Evolutionary conservation across 495 filamentous ascomycete genomes (phyloP), one percentile per base, ranked within the genome.

Genomic region (Cercophora samala): DNA sequence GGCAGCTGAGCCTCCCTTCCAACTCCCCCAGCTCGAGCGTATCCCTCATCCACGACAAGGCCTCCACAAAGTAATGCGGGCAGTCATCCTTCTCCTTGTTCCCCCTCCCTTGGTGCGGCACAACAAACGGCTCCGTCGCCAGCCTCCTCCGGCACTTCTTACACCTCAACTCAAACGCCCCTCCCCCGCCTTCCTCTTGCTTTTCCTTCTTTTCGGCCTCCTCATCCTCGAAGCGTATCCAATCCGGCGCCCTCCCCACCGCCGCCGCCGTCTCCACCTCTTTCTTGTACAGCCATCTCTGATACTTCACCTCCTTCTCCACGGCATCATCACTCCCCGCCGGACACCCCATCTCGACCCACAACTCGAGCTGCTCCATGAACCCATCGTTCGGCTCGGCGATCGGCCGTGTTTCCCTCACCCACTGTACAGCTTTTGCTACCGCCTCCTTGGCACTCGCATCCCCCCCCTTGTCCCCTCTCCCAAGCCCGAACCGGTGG

Each of bases 311-410:
- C 29, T 92, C 81, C 9, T 80, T 80, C 61, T 90, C 90, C 24
- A 84, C 78, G 5, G 79, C 75, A 19, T 75, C 77, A 42, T 79
- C 79, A 54, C 76, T 74, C 64, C 87, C 85, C 46, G 84, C 80
- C 9, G 93, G 92, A 66, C 89, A 89, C 60, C 87, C 83, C 91
- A 97, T 96, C 64, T 88, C 74, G 78, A 92, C 87, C 78, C 93
- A 99, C n/a, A 97, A 78, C 66, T 89, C 81, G 8, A 99, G 84
- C 75, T 99, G 95, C 54, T 84, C 72, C 88, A 92, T 91, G 83
- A 98, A 98, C 63, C 92, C 93, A 9, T 84, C 75, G 74, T 99
- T 99, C 13, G 95, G 94, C 66, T 92, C 91, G 61, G 90, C 92
- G 15, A 92, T 81, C 5, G 88, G 85, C 1, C 94, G 89, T 58